Evolutionary conservation across 805 yeast genomes (phyloP), one percentile per base, ranked within the genome.

Genomic region (Scheffersomyces coipomensis): DNA sequence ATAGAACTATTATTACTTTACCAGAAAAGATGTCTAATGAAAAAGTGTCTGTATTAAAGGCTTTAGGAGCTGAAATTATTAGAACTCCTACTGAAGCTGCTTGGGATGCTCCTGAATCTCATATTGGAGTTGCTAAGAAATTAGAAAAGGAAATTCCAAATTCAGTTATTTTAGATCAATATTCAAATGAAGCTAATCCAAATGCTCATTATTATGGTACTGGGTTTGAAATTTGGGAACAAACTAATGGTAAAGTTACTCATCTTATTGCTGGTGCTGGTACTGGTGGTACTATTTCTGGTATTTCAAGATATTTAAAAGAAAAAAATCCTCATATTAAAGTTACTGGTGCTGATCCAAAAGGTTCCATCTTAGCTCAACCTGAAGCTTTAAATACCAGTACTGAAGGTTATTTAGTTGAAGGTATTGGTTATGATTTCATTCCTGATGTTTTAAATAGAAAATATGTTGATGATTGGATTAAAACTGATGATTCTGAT

Each of bases 231-330:
- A 87, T 87, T 53, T 85, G 89, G 81, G 79, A 81, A 44, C 95
- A 87, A 64, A 77, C 91, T 12, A 64, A 73, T 19, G 87, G 90
- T 25, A 76, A 81, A 43, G 71, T 88, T 38, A 79, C 79, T 39
- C 88, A 83, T 45, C 71, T 88, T 33, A 85, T 88, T 39, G 95
- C 95, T 27, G 96, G 96, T 61, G 95, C 96, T 6, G 96, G 96
- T 66, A 87, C 96, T 42, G 96, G 96, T 65, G 99, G 99, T 41
- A 93, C 99, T 2, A 88, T 91, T 33, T 73, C 95, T n/a, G 99
- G 99, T 40, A 89, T 89, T 21, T 78, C 95, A 3, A 73, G 73
- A 44, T 93, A 73, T 61, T 71, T 91, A 52, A 86, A 86, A 68
- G 86, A 80, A 59, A 75, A 83, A 61, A 75, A 85, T 62, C 66